Base-by-base conservation (phyloP, 768 basidiomycete species). In the Xerocomus brunneocitrinus region DNA sequence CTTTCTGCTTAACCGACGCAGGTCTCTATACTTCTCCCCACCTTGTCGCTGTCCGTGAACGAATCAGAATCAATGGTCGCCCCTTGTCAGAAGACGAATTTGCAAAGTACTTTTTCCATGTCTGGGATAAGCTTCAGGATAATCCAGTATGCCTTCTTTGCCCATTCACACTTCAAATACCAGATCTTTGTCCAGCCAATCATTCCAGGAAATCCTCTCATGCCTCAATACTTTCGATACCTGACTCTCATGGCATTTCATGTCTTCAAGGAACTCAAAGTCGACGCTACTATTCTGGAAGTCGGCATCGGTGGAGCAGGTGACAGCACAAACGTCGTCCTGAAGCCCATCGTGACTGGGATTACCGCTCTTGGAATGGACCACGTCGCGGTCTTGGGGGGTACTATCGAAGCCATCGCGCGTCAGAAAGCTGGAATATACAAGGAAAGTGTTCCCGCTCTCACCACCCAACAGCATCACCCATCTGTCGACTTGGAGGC, bases 21-120 rank as follows among this genome's bases (percentile, higher is more conserved):
- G 94, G 97, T 7, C 75, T 99, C 9, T 99, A 95, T 71, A 98
- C 94, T 6, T 98, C 95, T 3, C 97, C 97, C 0, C 97, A 99
- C 68, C 79, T 99, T 38, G 87, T 97, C 41, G 92, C 93, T 19
- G 97, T 98, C 24, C 82, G 97, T 25, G 97, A 99, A 73, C 80
- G 97, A 36, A 95, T 99, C 63, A 82, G 97, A 43, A 83, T 99
- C 63, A 92, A 97, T 67, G 95, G 95, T 4, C 75, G 74, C 16
- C 95, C 97, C 0, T 72, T 99, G 53, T 88, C 91, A 1, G 95
- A 98, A 65, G 84, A 87, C 14, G 71, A 83, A 32, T 99, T 99
- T 69, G 79, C 93, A 12, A 85, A 80, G 64, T 97, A 87, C 68
- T 98, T 98, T 73, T 99, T 93, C 62, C 88, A 98, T 62, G 88